Evolutionary conservation across 2,329 filamentous ascomycete species (phyloP).

Genomic region (Grosmannia huntii): DNA sequence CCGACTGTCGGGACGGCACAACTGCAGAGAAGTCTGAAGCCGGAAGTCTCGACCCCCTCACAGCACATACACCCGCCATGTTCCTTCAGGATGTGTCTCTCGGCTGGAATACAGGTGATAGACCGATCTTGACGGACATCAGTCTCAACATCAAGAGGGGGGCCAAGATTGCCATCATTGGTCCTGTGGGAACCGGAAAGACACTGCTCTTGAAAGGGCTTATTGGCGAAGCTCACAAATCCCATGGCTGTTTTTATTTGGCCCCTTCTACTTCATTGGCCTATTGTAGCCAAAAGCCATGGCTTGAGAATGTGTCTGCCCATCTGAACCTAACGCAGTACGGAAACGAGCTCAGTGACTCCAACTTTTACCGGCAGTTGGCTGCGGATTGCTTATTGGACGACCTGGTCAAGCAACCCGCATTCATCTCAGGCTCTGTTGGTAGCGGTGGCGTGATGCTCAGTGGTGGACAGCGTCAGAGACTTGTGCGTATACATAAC

Average conservation of each 20-base stretch:
- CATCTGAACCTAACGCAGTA: not conserved
- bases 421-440: too few species aligned
- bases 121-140: not conserved
- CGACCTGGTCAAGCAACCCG: too few species aligned
- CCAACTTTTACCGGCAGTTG: not conserved
- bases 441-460: too few species aligned
- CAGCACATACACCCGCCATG: not conserved
- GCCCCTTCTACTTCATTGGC: not conserved
- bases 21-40: not conserved
- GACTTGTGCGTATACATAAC: too few species aligned
- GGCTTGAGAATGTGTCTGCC: not conserved
- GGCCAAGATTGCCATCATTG: not conserved
- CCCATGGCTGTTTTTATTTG: not conserved
- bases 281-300: not conserved
- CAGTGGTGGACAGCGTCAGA: too few species aligned
- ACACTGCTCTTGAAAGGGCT: not conserved
- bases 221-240: not conserved
- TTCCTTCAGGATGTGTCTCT: not conserved
- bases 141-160: not conserved
- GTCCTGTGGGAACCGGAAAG: not conserved
- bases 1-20: not conserved
- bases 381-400: too few species aligned
- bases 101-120: not conserved
- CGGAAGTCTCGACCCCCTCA: not conserved
- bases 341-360: not conserved